These are phyloP conservation scores for Kewa caespitosa DNA, from an alignment of 179 eudicot species.

Conservation along the genomic window DNA sequence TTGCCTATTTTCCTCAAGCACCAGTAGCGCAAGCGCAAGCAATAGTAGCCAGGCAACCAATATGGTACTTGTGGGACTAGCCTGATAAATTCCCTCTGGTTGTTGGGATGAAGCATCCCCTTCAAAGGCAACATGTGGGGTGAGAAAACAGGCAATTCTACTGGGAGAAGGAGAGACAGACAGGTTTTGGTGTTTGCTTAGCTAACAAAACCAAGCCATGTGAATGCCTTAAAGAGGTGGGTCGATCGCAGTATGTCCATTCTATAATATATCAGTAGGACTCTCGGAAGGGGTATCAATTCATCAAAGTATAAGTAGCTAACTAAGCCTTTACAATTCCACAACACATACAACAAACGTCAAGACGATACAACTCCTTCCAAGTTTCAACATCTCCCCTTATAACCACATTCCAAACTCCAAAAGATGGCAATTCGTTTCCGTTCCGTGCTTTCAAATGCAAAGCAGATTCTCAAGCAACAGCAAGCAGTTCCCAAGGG, in stretches of 20 bases:
- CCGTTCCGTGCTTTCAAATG: slow-evolving; percentile 29
- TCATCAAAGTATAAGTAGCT: slow-evolving; percentile 17
- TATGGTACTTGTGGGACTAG: neutral
- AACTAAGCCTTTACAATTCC: neutral
- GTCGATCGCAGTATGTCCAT: neutral
- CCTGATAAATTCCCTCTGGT: neutral
- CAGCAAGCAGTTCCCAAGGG: slow-evolving; percentile 46
- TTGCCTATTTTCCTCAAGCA: neutral
- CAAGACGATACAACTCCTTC: neutral
- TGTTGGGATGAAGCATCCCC: neutral
- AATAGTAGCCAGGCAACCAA: neutral
- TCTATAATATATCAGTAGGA: neutral
- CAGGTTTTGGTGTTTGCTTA: no score
- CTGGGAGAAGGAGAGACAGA: neutral
- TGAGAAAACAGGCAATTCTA: neutral
- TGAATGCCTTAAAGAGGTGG: neutral
- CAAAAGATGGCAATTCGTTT: slow-evolving; percentile 40
- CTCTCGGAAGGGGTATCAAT: neutral
- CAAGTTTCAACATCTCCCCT: neutral
- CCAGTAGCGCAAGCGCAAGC: neutral
- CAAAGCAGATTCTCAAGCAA: slow-evolving; percentile 38
- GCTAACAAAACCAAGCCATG: neutral
- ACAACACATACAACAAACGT: slow-evolving; percentile 10
- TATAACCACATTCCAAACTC: neutral
- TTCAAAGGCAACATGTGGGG: neutral